These are phyloP conservation scores for Fragilariopsis cylindrus DNA, from an alignment of 108 stramenopile genomes.

Conservation along the genomic window DNA sequence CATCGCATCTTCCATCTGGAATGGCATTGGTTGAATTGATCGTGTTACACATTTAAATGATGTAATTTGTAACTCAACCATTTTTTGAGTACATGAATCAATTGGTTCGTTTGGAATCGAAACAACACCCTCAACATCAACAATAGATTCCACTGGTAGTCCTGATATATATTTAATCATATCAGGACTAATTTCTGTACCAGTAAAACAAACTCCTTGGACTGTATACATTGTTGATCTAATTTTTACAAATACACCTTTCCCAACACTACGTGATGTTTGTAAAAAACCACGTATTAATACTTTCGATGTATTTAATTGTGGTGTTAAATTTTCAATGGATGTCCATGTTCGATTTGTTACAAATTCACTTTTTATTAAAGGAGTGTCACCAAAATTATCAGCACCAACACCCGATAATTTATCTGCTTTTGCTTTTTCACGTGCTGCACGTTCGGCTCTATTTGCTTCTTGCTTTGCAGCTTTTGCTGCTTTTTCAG, in stretches of 20 bases:
- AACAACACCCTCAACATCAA: conserved; percentile 89
- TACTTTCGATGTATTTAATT: conserved; percentile 75
- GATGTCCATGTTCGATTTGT: conserved; percentile 72
- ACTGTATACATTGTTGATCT: conserved; percentile 91
- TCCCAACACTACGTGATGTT: conserved; percentile 84
- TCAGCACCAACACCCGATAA: conserved; percentile 73
- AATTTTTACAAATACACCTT: conserved; percentile 93
- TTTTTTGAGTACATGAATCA: conserved; percentile 90
- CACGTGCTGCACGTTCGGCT: conserved; percentile 74
- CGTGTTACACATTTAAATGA: conserved; percentile 88
- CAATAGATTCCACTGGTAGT: conserved; percentile 89
- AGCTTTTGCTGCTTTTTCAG: conserved; percentile 82
- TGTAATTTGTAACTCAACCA: conserved; percentile 90
- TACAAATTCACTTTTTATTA: conserved; percentile 74
- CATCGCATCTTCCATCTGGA: conserved; percentile 97
- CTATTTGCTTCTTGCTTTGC: conserved; percentile 85
- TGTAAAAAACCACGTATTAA: conserved; percentile 90
- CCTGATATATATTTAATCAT: conserved; percentile 97
- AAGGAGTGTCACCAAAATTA: conserved; percentile 90
- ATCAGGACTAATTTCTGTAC: conserved; percentile 59
- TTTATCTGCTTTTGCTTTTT: conserved; percentile 82
- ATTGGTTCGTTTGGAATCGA: conserved; percentile 83
- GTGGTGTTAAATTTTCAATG: conserved; percentile 73
- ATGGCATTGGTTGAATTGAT: conserved; percentile 86
- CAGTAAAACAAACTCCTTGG: conserved; percentile 91